Evolutionary conservation across 345 rosid species (phyloP).

Genomic region (Populus ilicifolia): DNA sequence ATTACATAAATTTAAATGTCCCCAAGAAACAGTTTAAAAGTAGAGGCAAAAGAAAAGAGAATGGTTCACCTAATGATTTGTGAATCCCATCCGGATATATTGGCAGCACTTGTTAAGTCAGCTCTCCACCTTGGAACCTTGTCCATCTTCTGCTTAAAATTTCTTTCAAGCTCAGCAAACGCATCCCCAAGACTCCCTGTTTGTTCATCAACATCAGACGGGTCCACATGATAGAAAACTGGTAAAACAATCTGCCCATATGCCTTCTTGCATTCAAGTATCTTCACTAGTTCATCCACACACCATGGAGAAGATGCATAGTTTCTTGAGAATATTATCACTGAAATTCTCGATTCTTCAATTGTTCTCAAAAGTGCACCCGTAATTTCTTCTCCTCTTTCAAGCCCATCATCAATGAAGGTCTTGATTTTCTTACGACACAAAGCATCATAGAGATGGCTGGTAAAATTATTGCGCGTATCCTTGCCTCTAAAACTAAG

Average conservation of each 20-base stretch:
- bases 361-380: neutral
- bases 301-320: neutral
- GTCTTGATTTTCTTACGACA: too few species aligned
- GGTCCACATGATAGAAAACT: neutral
- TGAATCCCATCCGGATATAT: neutral
- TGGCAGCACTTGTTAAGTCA: neutral
- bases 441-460: too few species aligned
- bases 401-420: too few species aligned
- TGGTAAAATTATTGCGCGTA: too few species aligned
- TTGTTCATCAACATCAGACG: neutral
- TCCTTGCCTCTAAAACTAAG: too few species aligned
- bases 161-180: neutral
- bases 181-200: neutral
- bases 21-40: too few species aligned
- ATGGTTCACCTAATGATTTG: neutral
- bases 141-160: neutral
- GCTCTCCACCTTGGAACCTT: neutral
- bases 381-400: too few species aligned
- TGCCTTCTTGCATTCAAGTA: neutral
- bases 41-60: too few species aligned
- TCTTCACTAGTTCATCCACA: neutral
- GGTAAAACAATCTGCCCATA: neutral
- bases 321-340: neutral
- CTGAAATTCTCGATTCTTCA: neutral
- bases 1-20: too few species aligned